Percentiles rank a stretch among this genome's conserved stretches.
Conservation (phyloP, 441 rosid genomes). For the Melastoma candidum region DNA sequence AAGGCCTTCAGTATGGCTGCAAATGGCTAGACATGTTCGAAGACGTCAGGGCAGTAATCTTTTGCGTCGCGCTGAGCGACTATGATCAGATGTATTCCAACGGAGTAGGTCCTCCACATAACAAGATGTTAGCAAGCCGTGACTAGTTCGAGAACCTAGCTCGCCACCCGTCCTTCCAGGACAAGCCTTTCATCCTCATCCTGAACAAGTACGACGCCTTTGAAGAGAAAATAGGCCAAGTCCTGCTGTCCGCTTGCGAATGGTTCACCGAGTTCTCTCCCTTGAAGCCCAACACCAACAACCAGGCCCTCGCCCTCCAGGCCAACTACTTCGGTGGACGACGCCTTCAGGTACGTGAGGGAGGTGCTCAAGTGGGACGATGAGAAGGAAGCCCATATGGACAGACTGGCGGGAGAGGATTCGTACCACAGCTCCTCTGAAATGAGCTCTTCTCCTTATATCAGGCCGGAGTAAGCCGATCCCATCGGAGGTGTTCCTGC, state of each 20-base stretch:
- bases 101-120: constrained; percentile 7
- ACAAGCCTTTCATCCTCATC: constrained; percentile 14
- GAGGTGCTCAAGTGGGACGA: constrained; percentile 20
- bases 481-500: no score
- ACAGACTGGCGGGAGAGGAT: constrained; percentile 8
- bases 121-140: constrained; percentile 17
- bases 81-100: constrained; percentile 15
- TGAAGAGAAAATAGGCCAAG: constrained; percentile 12
- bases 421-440: constrained; percentile 14
- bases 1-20: constrained; percentile 17
- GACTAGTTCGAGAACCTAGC: constrained; percentile 15
- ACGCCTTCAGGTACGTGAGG: constrained; percentile 16
- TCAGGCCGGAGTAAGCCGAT: constrained; percentile 9
- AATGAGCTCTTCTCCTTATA: constrained; percentile 15
- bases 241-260: constrained; percentile 13
- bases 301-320: constrained; percentile 15
- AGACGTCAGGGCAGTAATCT: constrained; percentile 19
- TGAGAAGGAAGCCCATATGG: constrained; percentile 16
- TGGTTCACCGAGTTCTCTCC: constrained; percentile 17
- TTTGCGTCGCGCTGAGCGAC: constrained; percentile 19
- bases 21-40: constrained; percentile 22
- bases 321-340: constrained; percentile 14
- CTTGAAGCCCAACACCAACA: constrained; percentile 7
- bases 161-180: constrained; percentile 14
- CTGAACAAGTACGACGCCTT: constrained; percentile 19